Base-by-base conservation (phyloP, 495 filamentous ascomycete species). In the Massariosphaeria phaeospora region DNA sequence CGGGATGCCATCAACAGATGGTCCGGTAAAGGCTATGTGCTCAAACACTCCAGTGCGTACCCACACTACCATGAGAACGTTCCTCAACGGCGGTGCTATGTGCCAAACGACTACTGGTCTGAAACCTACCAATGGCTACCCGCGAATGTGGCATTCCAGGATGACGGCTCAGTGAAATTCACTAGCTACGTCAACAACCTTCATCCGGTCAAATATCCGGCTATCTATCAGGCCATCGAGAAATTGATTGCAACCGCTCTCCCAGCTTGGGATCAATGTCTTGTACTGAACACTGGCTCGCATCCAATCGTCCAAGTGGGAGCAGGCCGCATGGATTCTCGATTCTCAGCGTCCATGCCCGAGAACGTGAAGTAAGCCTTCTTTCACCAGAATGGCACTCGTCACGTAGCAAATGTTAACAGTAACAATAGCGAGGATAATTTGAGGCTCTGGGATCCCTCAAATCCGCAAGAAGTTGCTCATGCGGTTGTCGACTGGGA, bases 131-230 rank as follows among this genome's bases (percentile, higher is more conserved):
- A 61, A 24, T 61, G 57, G 51, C 46, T 61, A n/a, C 57, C 51
- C 23, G 43, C 50, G 6, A 55, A 61, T 23, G 31, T 61, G 15
- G 43, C 29, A 26, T 55, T 55, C 17, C 50, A 51, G 21, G 36
- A 41, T 1, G 45, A 61, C 23, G 51, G 51, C 23, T 7, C 25
- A 0, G 51, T 55, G 2, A 55, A 40, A 31, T 48, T 61, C 30
- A 55, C 43, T n/a, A 55, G 50, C 50, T 55, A 61, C 40, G 40
- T 61, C 18, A 61, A 61, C 45, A 55, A 55, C 33, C 44, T 61
- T 3, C 57, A 55, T 45, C 57, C 57, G 13, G 26, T 15, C 26
- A 55, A 55, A 21, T 55, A 50, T 18, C n/a, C 31, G 2, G 36
- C 39, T 9, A 39, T 61, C 2, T 61, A 61, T 36, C 18, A 17